A percentile compares a stretch with the other conserved stretches of the same genome.
Evolutionary conservation across 2,329 filamentous ascomycete species (phyloP).

Genomic region (Ophiocordyceps australis): DNA sequence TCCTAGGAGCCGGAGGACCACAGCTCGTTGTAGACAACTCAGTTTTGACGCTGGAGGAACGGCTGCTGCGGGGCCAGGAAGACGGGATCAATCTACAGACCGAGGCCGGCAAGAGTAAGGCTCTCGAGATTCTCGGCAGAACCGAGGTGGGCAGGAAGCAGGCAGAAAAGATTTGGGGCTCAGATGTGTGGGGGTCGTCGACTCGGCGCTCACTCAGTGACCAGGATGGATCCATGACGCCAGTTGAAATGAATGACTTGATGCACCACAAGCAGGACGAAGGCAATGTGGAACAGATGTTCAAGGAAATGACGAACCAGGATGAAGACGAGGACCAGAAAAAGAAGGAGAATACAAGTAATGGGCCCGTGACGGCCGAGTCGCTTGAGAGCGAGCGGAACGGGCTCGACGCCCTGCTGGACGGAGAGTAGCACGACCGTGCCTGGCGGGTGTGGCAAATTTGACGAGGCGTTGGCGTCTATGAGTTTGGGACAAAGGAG

Average conservation of each 20-base stretch:
- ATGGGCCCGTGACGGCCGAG: slow-evolving; percentile 19
- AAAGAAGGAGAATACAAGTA: slow-evolving; percentile 9
- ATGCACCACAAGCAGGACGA: slow-evolving; percentile 22
- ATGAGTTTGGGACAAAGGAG: background rate
- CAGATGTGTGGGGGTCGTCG: slow-evolving; percentile 23
- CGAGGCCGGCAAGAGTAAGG: slow-evolving; percentile 27
- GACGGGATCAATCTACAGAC: slow-evolving; percentile 25
- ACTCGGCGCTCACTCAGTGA: slow-evolving; percentile 11
- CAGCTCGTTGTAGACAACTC: slow-evolving; percentile 21
- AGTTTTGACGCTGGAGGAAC: slow-evolving; percentile 27
- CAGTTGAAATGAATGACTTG: slow-evolving; percentile 10
- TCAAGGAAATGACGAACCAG: slow-evolving; percentile 34
- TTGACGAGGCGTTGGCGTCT: background rate
- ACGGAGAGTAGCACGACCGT: slow-evolving; percentile 16
- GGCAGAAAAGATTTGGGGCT: slow-evolving; percentile 31
- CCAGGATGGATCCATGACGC: slow-evolving; percentile 8
- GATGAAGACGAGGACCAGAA: slow-evolving; percentile 27
- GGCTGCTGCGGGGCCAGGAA: slow-evolving; percentile 26
- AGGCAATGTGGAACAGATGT: slow-evolving; percentile 34
- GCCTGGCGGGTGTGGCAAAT: too few species aligned
- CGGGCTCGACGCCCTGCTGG: slow-evolving; percentile 25
- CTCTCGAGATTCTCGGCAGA: slow-evolving; percentile 31
- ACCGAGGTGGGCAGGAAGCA: slow-evolving; percentile 30
- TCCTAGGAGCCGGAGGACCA: slow-evolving; percentile 22
- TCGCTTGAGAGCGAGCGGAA: slow-evolving; percentile 26